Base-by-base conservation (phyloP, 2,329 filamentous ascomycete species). In the Uncinocarpus reesii region DNA sequence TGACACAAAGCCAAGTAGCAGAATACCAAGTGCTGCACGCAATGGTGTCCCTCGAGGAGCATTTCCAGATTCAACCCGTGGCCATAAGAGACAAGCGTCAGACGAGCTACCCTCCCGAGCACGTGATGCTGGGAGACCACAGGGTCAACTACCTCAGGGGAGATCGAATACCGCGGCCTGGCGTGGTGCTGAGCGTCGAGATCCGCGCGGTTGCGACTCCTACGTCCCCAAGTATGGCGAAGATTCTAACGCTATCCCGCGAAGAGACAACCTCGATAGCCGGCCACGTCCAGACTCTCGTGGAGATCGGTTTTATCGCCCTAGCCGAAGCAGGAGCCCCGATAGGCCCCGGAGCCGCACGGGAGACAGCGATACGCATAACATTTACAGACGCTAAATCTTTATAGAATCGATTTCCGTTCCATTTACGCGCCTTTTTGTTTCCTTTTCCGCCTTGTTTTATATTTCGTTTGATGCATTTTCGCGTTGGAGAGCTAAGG, bases 151-250 rank as follows among this genome's bases (percentile, higher is more conserved):
- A 11, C 48, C 29, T 16, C 36, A 36, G 32, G 52, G 48, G 28
- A 63, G 61, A 61, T 53, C 56, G 49, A 50, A 52, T 38, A 49
- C 55, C 41, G 56, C 58, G 47, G 20, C 57, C 5, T 58, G 58
- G 36, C 59, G 62, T 50, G 42, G 53, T 6, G 62, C 60, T 24
- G 53, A 53, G 15, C 56, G 59, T 51, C 52, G 45, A 29, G 43
- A 57, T 29, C 61, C 63, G 24, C 57, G 55, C 40, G 56, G 62
- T 36, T 60, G 63, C 16, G 65, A 69, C 48, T 65, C 64, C 7
- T 68, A 68, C 49, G 56, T 65, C 26, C 65, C 66, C 1, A 63
- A 55, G 26, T 66, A 68, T 48, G 56, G 57, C 32, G 55, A 41
- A 37, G 43, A 42, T 45, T 23, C 46, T 29, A 18, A 42, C 21